These are phyloP conservation scores for Lichenothelia convexa DNA, from an alignment of 495 filamentous ascomycete species.

Conservation along the genomic window DNA sequence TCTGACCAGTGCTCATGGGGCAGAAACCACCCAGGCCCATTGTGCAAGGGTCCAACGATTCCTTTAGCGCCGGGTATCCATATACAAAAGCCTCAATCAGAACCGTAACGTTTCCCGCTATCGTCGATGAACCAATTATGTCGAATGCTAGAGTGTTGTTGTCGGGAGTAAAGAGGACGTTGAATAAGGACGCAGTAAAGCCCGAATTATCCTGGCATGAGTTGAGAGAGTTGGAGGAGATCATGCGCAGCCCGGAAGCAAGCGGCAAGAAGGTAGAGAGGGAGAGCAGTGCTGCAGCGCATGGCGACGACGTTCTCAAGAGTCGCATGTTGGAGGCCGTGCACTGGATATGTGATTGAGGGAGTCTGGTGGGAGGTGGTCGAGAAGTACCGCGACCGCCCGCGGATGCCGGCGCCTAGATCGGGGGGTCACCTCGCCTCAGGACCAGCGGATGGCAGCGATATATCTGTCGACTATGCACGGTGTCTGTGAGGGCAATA, in stretches of 20 bases:
- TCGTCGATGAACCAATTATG: slow-evolving; percentile 67
- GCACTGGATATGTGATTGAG: not conserved
- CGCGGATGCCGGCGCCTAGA: no score
- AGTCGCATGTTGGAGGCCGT: slow-evolving; percentile 9
- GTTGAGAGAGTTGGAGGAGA: slow-evolving; percentile 23
- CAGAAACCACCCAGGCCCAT: slow-evolving; percentile 57
- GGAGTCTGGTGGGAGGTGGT: no score
- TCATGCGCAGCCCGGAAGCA: slow-evolving; percentile 17
- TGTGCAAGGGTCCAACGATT: slow-evolving; percentile 58
- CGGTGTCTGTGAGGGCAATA: no score
- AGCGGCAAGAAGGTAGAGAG: slow-evolving; percentile 10
- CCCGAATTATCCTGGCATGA: slow-evolving; percentile 35
- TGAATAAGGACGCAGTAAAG: slow-evolving; percentile 77
- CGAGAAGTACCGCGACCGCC: no score
- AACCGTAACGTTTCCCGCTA: slow-evolving; percentile 69
- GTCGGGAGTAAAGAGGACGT: slow-evolving; percentile 65
- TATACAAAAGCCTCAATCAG: slow-evolving; percentile 65
- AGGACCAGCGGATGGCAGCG: no score
- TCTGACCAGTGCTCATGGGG: slow-evolving; percentile 77
- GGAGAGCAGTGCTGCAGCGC: slow-evolving; percentile 10
- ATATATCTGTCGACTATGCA: no score
- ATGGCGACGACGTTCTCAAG: slow-evolving; percentile 8
- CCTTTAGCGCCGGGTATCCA: slow-evolving; percentile 47
- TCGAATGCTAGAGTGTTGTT: slow-evolving; percentile 50
- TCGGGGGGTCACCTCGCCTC: no score